Conservation (phyloP, 192 early-diverging fungal genomes). For the Rhizoclosmatium globosum region DNA sequence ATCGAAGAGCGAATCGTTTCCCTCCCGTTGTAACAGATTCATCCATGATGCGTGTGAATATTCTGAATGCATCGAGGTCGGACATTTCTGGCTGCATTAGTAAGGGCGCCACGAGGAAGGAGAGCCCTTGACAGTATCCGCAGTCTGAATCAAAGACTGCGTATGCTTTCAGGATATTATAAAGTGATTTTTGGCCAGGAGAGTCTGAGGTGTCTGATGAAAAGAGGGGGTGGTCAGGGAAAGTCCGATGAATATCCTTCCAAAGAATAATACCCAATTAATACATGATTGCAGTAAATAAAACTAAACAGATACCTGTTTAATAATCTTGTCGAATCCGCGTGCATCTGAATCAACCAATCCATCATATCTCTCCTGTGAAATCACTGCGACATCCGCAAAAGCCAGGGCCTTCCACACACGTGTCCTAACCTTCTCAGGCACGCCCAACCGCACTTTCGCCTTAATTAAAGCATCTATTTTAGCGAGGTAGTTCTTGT, state of each 20-base stretch:
- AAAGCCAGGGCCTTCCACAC: conserved; percentile 90
- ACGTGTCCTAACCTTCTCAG: conserved; percentile 77
- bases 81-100: conserved; percentile 83
- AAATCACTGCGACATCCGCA: conserved; percentile 71
- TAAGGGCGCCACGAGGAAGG: conserved; percentile 87
- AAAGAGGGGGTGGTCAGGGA: conserved; percentile 87
- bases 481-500: conserved; percentile 24
- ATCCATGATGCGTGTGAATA: conserved; percentile 89
- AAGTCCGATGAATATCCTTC: conserved; percentile 74
- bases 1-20: conserved; percentile 77
- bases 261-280: too few species aligned
- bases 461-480: conserved; percentile 60
- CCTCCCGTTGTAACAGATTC: conserved; percentile 20
- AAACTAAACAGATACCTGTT: too few species aligned
- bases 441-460: conserved; percentile 81
- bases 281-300: too few species aligned
- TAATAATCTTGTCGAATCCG: background rate
- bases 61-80: conserved; percentile 84
- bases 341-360: conserved; percentile 59
- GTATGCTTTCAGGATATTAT: conserved; percentile 88
- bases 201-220: conserved; percentile 64
- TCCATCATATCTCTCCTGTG: conserved; percentile 69
- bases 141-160: conserved; percentile 87
- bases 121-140: conserved; percentile 96
- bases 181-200: conserved; percentile 83